Conservation (phyloP, 1,139 yeast genomes). For the Sugiyamaella japonica region DNA sequence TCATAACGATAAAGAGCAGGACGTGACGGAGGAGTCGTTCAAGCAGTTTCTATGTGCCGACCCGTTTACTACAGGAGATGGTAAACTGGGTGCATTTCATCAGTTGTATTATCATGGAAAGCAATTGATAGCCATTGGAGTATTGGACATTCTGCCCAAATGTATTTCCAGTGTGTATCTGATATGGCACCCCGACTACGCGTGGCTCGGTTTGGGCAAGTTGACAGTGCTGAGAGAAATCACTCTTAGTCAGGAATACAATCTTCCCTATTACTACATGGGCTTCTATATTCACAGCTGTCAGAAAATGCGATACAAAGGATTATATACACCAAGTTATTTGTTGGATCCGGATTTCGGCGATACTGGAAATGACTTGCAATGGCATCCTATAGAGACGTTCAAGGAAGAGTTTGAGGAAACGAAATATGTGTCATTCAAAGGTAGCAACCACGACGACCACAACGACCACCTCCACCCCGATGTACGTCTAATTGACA, state of each 20-base stretch:
- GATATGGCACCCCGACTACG: slow-evolving; percentile 83
- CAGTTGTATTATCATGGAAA: slow-evolving; percentile 72
- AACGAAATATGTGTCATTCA: slow-evolving; percentile 15
- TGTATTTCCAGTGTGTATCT: slow-evolving; percentile 84
- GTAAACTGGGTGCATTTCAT: slow-evolving; percentile 54
- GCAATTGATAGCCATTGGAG: slow-evolving; percentile 70
- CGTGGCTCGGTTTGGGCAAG: slow-evolving; percentile 72
- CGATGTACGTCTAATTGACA: no score
- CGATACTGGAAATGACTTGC: slow-evolving; percentile 9
- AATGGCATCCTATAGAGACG: slow-evolving; percentile 23
- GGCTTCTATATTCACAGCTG: slow-evolving; percentile 79
- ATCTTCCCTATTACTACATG: slow-evolving; percentile 58
- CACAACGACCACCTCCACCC: not conserved
- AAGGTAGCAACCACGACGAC: not conserved
- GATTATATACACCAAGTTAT: slow-evolving; percentile 50
- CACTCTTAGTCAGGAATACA: slow-evolving; percentile 44
- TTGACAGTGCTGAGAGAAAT: slow-evolving; percentile 74
- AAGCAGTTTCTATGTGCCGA: slow-evolving; percentile 64
- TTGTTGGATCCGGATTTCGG: slow-evolving; percentile 40
- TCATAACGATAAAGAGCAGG: slow-evolving; percentile 61
- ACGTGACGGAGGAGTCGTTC: slow-evolving; percentile 52
- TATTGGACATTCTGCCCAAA: slow-evolving; percentile 72
- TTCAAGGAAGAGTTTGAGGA: slow-evolving; percentile 17
- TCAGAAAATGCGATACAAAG: slow-evolving; percentile 79
- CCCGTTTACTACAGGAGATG: slow-evolving; percentile 50